Percentiles rank a stretch among this genome's conserved stretches.
phyloP scores from a whole-genome alignment of 495 filamentous ascomycete genomes.

The Margaritispora aquatica region DNA sequence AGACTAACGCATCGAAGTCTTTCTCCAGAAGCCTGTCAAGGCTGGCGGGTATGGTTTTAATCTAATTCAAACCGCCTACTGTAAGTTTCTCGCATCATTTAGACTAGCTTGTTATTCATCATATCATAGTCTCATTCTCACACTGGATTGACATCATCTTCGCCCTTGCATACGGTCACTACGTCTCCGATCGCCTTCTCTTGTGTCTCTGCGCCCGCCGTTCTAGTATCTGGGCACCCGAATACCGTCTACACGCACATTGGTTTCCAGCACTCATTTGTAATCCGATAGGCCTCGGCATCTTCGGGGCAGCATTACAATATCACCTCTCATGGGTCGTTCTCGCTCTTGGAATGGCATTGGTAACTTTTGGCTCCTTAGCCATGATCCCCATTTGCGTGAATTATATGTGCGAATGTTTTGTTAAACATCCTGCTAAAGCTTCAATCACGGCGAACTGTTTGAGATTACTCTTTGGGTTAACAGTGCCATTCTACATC shows the following conservation, averaged over 20 bases:
- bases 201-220: slow-evolving; percentile 31
- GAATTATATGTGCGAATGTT: slow-evolving; percentile 41
- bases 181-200: slow-evolving; percentile 40
- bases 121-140: slow-evolving; percentile 31
- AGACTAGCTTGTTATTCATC: neutral
- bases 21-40: slow-evolving; percentile 36
- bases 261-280: slow-evolving; percentile 36
- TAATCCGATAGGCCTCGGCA: slow-evolving; percentile 40
- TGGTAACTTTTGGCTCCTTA: slow-evolving; percentile 37
- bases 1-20: slow-evolving; percentile 18
- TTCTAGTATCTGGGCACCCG: slow-evolving; percentile 42
- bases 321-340: slow-evolving; percentile 44
- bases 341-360: slow-evolving; percentile 37
- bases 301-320: slow-evolving; percentile 41
- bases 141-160: slow-evolving; percentile 42
- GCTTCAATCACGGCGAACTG: slow-evolving; percentile 34
- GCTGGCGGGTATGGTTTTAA: slow-evolving; percentile 45
- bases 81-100: slow-evolving; percentile 16
- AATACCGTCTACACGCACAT: slow-evolving; percentile 44
- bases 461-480: slow-evolving; percentile 37
- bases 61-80: slow-evolving; percentile 38
- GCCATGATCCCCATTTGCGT: slow-evolving; percentile 36
- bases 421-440: slow-evolving; percentile 34
- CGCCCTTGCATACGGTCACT: slow-evolving; percentile 36
- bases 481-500: slow-evolving; percentile 43